These are phyloP conservation scores for Solanum chiquidenum DNA, from an alignment of 257 asterid genomes.

Conservation along the genomic window DNA sequence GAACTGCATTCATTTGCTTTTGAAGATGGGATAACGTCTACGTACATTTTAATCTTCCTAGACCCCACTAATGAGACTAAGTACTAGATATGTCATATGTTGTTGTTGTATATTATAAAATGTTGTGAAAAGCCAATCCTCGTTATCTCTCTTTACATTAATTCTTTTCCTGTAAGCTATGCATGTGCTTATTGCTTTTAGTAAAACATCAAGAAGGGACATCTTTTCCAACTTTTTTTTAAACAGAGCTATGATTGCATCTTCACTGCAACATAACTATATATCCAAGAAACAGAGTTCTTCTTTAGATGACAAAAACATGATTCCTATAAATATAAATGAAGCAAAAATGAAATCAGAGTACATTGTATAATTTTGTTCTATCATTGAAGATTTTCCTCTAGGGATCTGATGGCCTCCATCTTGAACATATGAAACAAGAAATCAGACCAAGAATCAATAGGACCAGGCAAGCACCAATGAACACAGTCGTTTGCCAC, in stretches of 20 bases:
- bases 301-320: not conserved
- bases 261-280: not conserved
- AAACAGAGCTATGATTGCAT: not conserved
- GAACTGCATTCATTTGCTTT: not conserved
- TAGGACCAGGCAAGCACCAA: slow-evolving; percentile 44
- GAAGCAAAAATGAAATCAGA: not conserved
- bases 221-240: not conserved
- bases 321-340: not conserved
- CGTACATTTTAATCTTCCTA: too few relatives aligned
- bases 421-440: slow-evolving; percentile 31
- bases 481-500: slow-evolving; percentile 30
- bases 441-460: slow-evolving; percentile 40
- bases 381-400: slow-evolving; percentile 3
- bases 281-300: not conserved
- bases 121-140: not conserved
- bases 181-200: not conserved
- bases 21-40: not conserved
- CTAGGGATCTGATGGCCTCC: slow-evolving; percentile 17
- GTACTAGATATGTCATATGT: not conserved
- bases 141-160: not conserved
- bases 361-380: not conserved
- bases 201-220: not conserved
- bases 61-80: not conserved
- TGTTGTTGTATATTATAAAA: not conserved
- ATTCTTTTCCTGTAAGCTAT: not conserved